phyloP scores from a whole-genome alignment of 441 rosid genomes.

The Breynia disticha region DNA sequence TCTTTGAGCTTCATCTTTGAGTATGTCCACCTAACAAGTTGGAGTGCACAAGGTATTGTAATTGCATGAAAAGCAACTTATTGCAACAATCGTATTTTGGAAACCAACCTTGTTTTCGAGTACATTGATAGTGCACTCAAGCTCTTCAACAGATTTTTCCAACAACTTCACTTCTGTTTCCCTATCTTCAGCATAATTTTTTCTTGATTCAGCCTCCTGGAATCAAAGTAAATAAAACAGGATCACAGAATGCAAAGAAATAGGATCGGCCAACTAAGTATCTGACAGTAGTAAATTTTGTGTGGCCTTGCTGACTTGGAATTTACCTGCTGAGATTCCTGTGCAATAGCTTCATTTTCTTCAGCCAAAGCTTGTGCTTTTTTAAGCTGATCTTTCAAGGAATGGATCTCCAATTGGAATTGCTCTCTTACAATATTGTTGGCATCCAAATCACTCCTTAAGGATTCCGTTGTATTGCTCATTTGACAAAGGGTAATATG shows the following conservation, averaged over 20 bases:
- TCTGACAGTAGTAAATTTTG: background rate
- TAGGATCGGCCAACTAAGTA: conserved; percentile 9
- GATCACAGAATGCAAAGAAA: conserved; percentile 16
- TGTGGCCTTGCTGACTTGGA: conserved; percentile 9
- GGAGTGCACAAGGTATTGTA: conserved; percentile 19
- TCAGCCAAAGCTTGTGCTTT: conserved; percentile 52
- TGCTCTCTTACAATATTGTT: conserved; percentile 50
- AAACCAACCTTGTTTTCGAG: conserved; percentile 79
- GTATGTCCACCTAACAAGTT: conserved; percentile 63
- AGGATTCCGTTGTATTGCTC: conserved; percentile 49
- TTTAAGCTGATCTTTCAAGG: conserved; percentile 53
- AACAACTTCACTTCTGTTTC: conserved; percentile 85
- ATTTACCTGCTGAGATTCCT: conserved; percentile 67
- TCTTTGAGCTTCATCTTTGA: conserved; percentile 91
- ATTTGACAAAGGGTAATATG: conserved; percentile 48
- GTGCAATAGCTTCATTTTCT: conserved; percentile 54
- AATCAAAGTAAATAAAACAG: conserved; percentile 3
- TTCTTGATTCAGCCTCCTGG: conserved; percentile 79
- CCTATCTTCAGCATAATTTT: conserved; percentile 64
- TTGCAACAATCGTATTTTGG: conserved; percentile 12
- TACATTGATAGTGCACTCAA: conserved; percentile 70
- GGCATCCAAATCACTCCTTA: conserved; percentile 43
- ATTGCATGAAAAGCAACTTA: background rate
- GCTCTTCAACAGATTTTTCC: conserved; percentile 93
- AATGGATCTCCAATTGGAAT: conserved; percentile 45